These are phyloP conservation scores for Gaultheria prostrata DNA, from an alignment of 148 eudicot species.

Conservation along the genomic window DNA sequence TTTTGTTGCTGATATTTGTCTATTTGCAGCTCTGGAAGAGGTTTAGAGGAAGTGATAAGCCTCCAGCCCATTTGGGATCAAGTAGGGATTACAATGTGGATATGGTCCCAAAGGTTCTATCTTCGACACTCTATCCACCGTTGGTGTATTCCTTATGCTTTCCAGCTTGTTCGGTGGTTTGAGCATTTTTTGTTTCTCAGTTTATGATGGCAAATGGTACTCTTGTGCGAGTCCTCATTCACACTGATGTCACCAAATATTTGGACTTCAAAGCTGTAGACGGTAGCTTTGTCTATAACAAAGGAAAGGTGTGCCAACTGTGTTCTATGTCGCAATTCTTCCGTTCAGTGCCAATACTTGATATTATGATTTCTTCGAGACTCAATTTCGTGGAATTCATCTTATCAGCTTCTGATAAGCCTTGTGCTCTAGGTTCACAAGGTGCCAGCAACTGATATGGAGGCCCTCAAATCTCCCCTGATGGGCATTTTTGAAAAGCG, in stretches of 20 bases:
- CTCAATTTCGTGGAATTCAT: not conserved
- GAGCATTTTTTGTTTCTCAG: constrained; percentile 29
- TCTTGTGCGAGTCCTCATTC: constrained; percentile 94
- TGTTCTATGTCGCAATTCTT: not conserved
- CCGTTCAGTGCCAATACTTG: constrained; percentile 6
- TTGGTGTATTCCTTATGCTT: not conserved
- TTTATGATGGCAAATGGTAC: constrained; percentile 97
- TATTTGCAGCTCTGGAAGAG: constrained; percentile 80
- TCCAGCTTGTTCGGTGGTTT: constrained; percentile 3
- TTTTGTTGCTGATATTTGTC: constrained; percentile 5
- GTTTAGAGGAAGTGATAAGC: constrained; percentile 78
- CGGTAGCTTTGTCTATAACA: constrained; percentile 89
- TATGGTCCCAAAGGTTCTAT: constrained; percentile 87
- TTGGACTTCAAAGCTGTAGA: constrained; percentile 90
- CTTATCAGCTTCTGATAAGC: not conserved
- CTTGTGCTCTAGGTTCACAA: constrained; percentile 64
- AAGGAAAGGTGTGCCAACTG: constrained; percentile 68
- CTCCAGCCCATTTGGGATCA: constrained; percentile 76
- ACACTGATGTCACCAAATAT: constrained; percentile 91
- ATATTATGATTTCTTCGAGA: not conserved
- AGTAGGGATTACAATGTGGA: constrained; percentile 94
- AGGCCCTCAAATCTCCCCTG: constrained; percentile 90
- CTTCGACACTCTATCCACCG: not conserved
- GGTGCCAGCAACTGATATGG: constrained; percentile 99
- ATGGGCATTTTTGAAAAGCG: constrained; percentile 98